A percentile compares a stretch with the other conserved stretches of the same genome.
These are phyloP conservation scores for Plasmodium inui DNA, from an alignment of 169 alveolate species.

Conservation along the genomic window DNA sequence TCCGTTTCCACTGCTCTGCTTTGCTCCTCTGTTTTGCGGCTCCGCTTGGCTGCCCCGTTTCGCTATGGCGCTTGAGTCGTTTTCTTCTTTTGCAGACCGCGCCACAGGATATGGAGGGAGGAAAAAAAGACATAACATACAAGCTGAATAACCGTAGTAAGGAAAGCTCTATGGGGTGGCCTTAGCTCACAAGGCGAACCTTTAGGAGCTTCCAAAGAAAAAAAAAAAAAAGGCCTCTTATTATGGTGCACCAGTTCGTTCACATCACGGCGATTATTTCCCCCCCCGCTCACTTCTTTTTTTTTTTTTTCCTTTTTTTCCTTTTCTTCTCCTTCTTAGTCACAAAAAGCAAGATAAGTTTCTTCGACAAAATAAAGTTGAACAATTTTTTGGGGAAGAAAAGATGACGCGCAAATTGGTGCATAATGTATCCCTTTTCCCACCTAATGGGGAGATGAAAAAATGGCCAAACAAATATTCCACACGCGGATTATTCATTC, in stretches of 20 bases:
- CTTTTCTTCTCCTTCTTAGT: background rate
- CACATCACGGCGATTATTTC: background rate
- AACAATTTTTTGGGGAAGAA: conserved; percentile 47
- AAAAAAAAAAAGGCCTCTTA: background rate
- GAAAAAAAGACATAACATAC: conserved; percentile 5
- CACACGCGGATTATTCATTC: too few relatives aligned
- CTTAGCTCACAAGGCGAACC: background rate
- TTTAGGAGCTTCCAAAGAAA: background rate
- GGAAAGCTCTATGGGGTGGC: background rate
- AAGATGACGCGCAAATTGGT: background rate
- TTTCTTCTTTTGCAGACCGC: conserved; percentile 8
- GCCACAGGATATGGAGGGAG: background rate
- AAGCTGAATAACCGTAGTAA: conserved; percentile 14
- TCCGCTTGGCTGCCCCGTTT: background rate
- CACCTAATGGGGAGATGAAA: background rate
- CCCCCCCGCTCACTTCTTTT: background rate
- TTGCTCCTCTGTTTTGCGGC: too few relatives aligned
- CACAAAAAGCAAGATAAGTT: background rate
- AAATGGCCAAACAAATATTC: background rate
- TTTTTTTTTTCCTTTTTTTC: background rate
- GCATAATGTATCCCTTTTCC: background rate
- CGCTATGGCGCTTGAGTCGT: background rate
- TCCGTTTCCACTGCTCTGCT: background rate
- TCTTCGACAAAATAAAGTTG: conserved; percentile 54
- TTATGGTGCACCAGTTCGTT: background rate